These are phyloP conservation scores for Candida coquimbonensis DNA, from an alignment of 805 yeast genomes.

Conservation along the genomic window DNA sequence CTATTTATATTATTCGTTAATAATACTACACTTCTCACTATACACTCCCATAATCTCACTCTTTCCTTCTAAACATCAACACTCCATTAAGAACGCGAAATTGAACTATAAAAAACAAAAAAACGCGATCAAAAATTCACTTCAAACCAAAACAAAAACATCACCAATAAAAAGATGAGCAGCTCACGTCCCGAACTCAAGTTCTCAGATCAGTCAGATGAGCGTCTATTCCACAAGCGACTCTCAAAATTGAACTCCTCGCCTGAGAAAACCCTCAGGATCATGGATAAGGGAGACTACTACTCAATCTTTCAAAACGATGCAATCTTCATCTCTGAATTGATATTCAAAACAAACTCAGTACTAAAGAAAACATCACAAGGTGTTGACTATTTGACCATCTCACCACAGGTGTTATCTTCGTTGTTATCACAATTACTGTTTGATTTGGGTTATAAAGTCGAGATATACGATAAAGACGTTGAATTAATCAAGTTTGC, in stretches of 20 bases:
- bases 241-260: conserved; percentile 41
- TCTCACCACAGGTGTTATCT: conserved; percentile 68
- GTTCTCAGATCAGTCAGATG: conserved; percentile 47
- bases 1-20: too few species aligned
- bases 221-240: conserved; percentile 40
- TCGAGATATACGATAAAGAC: conserved; percentile 68
- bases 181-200: conserved; percentile 47
- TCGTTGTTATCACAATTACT: conserved; percentile 60
- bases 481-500: conserved; percentile 60
- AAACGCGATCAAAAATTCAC: not conserved
- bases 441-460: conserved; percentile 63
- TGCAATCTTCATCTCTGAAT: conserved; percentile 77
- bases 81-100: too few species aligned
- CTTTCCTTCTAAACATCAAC: too few species aligned
- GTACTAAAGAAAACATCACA: conserved; percentile 60
- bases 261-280: conserved; percentile 47
- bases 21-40: too few species aligned
- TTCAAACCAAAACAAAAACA: too few species aligned
- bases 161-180: conserved; percentile 7
- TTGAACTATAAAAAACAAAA: too few species aligned
- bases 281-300: conserved; percentile 80
- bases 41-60: too few species aligned
- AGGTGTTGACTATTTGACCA: conserved; percentile 57
- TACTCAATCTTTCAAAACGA: conserved; percentile 70
- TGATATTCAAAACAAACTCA: conserved; percentile 74